phyloP scores from a whole-genome alignment of 257 asterid genomes.

The Linderniella brevidens region DNA sequence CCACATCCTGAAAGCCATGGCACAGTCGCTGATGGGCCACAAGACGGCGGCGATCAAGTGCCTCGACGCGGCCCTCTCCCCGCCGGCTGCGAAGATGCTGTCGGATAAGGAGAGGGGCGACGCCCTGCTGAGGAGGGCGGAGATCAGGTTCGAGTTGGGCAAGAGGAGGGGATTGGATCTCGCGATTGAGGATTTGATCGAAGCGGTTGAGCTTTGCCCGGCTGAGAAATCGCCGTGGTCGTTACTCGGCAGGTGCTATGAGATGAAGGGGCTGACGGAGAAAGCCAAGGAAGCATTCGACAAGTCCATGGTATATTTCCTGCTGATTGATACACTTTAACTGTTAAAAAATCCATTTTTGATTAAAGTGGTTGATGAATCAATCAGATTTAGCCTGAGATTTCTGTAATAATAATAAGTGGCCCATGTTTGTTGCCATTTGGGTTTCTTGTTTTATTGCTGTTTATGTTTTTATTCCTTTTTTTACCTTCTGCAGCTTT shows the following conservation, averaged over 20 bases:
- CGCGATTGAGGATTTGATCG: conserved; percentile 46
- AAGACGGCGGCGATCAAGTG: conserved; percentile 48
- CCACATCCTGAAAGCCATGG: conserved; percentile 72
- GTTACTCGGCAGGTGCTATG: conserved; percentile 61
- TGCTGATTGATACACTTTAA: too few relatives aligned
- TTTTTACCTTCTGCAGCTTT: too few relatives aligned
- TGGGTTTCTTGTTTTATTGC: too few relatives aligned
- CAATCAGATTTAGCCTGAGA: too few relatives aligned
- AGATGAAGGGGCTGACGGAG: conserved; percentile 19
- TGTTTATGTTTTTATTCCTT: too few relatives aligned
- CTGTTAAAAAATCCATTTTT: conserved; percentile 21
- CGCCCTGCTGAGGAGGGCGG: conserved; percentile 66
- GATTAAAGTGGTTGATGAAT: conserved; percentile 25
- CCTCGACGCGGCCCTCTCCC: conserved; percentile 47
- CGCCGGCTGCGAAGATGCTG: conserved; percentile 50
- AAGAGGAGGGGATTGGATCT: conserved; percentile 53
- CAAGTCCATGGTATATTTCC: conserved; percentile 16
- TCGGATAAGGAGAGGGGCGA: conserved; percentile 49
- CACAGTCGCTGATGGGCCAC: conserved; percentile 55
- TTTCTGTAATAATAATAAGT: too few relatives aligned
- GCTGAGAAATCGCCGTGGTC: conserved; percentile 44
- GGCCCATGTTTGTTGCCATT: too few relatives aligned
- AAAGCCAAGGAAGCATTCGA: conserved; percentile 39
- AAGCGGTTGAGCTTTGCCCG: conserved; percentile 37
- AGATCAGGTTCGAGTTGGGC: conserved; percentile 39